These are phyloP conservation scores for Penicillium salamii DNA, from an alignment of 495 filamentous ascomycete species.

Conservation along the genomic window DNA sequence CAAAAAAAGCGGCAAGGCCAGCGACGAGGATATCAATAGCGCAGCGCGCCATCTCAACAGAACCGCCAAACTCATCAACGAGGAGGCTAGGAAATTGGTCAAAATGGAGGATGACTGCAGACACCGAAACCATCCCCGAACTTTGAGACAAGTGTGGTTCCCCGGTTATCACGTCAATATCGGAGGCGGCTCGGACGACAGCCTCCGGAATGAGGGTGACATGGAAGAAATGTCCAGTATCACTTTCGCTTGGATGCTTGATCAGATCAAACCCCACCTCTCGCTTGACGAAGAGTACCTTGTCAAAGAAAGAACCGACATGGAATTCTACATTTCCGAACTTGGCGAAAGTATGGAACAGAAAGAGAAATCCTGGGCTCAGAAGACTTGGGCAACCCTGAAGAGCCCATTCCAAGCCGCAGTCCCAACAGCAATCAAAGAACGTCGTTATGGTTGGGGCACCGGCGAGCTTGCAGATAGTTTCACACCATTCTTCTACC, in stretches of 20 bases:
- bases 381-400: neutral
- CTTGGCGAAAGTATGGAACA: neutral
- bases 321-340: slow-evolving; percentile 1
- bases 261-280: slow-evolving; percentile 15
- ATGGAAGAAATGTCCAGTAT: slow-evolving; percentile 27
- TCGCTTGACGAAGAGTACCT: slow-evolving; percentile 17
- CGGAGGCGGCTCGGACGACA: slow-evolving; percentile 31
- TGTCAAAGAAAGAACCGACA: slow-evolving; percentile 5
- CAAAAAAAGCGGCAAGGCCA: slow-evolving; percentile 10
- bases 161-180: slow-evolving; percentile 49
- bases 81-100: slow-evolving; percentile 3
- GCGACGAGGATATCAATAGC: slow-evolving; percentile 10
- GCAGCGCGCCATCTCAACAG: slow-evolving; percentile 10
- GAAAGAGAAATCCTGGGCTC: slow-evolving; percentile 4
- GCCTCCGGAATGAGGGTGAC: slow-evolving; percentile 12
- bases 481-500: slow-evolving; percentile 18
- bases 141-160: slow-evolving; percentile 23
- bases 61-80: slow-evolving; percentile 9
- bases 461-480: slow-evolving; percentile 14
- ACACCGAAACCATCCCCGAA: slow-evolving; percentile 3
- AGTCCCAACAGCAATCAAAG: neutral
- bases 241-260: slow-evolving; percentile 22
- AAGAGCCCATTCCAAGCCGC: neutral
- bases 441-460: slow-evolving; percentile 18
- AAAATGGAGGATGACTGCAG: slow-evolving; percentile 8